Evolutionary conservation across 805 yeast species (phyloP).

Genomic region (Cyberlindnera maritima): DNA sequence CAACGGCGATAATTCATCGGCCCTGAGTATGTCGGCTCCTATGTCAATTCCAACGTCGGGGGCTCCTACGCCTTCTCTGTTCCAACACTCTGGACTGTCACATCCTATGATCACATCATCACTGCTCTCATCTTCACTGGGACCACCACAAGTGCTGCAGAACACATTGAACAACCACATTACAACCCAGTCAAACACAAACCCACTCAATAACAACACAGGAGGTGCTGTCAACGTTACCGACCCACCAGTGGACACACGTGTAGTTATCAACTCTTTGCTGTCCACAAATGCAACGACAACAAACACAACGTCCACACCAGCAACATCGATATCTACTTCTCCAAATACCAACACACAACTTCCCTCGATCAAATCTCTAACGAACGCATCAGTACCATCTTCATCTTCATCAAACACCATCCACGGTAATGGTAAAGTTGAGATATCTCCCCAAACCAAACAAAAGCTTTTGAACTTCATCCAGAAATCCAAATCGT

Average conservation of each 20-base stretch:
- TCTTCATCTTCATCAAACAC: background rate
- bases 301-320: slow-evolving; percentile 9
- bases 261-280: slow-evolving; percentile 10
- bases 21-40: slow-evolving; percentile 3
- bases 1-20: background rate
- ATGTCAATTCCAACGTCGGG: slow-evolving; percentile 3
- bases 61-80: slow-evolving; percentile 6
- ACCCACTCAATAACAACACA: background rate
- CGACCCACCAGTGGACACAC: background rate
- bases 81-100: slow-evolving; percentile 1
- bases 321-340: slow-evolving; percentile 15
- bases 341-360: slow-evolving; percentile 13
- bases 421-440: background rate
- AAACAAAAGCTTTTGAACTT: slow-evolving; percentile 40
- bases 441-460: slow-evolving; percentile 24
- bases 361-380: slow-evolving; percentile 17
- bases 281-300: slow-evolving; percentile 12
- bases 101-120: background rate
- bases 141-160: slow-evolving; percentile 8
- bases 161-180: background rate
- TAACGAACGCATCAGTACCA: slow-evolving; percentile 6
- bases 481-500: slow-evolving; percentile 62
- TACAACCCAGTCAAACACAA: background rate
- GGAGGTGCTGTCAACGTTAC: slow-evolving; percentile 11
- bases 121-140: slow-evolving; percentile 3